phyloP scores from a whole-genome alignment of 1,284 basidiomycete genomes.

The Boletus calvinii region DNA sequence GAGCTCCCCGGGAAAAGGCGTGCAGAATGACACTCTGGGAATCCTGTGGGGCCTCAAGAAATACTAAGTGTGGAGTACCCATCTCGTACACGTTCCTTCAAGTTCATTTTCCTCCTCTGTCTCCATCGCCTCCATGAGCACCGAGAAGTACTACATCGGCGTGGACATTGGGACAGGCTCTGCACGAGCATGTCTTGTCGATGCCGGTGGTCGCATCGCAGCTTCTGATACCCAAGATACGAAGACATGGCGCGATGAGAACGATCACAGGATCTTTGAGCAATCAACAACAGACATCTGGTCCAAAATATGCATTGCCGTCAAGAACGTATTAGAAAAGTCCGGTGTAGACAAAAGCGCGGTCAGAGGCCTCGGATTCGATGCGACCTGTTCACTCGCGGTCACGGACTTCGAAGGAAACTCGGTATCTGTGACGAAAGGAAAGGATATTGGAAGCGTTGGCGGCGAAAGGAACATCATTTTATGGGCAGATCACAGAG shows the following conservation, averaged over 20 bases:
- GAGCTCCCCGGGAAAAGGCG: constrained; percentile 4
- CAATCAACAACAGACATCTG: constrained; percentile 90
- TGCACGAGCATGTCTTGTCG: constrained; percentile 84
- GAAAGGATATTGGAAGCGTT: constrained; percentile 55
- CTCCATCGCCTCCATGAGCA: constrained; percentile 22
- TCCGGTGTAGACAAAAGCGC: constrained; percentile 60
- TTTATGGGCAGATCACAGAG: constrained; percentile 94
- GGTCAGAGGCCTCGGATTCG: constrained; percentile 92
- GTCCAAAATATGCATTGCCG: constrained; percentile 70
- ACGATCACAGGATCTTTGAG: constrained; percentile 93
- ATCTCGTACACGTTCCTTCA: constrained; percentile 4
- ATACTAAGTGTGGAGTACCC: constrained; percentile 16
- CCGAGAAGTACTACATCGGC: constrained; percentile 52
- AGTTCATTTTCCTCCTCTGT: not conserved
- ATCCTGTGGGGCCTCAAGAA: not conserved
- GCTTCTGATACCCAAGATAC: constrained; percentile 81
- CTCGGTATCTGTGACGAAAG: constrained; percentile 81
- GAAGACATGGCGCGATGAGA: constrained; percentile 79
- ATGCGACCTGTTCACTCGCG: constrained; percentile 95
- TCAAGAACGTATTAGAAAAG: constrained; percentile 65
- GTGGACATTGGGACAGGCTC: constrained; percentile 91
- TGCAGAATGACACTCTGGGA: constrained; percentile 1
- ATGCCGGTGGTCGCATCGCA: constrained; percentile 71
- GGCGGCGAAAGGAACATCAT: constrained; percentile 80
- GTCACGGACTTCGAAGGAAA: constrained; percentile 76